phyloP scores from a whole-genome alignment of 164 flowering plant species.

The Liquidambar formosana region DNA sequence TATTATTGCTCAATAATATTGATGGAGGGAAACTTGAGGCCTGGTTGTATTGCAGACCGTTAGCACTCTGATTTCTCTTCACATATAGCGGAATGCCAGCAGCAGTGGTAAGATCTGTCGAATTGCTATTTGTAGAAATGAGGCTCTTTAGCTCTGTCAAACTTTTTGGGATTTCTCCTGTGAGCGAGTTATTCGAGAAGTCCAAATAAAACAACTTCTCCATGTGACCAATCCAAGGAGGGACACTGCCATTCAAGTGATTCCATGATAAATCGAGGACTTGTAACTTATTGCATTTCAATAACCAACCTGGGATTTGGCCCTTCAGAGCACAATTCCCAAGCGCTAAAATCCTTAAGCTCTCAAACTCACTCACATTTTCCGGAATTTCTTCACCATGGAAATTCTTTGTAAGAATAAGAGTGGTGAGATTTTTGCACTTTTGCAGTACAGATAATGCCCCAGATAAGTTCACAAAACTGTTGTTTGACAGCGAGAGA shows the following conservation, averaged over 20 bases:
- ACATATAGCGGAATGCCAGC: constrained; percentile 63
- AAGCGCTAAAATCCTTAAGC: constrained; percentile 47
- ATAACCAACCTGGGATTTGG: constrained; percentile 63
- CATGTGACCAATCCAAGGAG: constrained; percentile 72
- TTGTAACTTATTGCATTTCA: constrained; percentile 44
- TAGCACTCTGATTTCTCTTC: constrained; percentile 64
- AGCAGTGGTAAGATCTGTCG: constrained; percentile 23
- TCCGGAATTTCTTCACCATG: constrained; percentile 58
- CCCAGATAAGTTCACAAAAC: constrained; percentile 46
- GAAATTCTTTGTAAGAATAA: constrained; percentile 74
- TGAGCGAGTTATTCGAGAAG: constrained; percentile 74
- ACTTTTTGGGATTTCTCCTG: constrained; percentile 67
- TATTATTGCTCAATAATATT: constrained; percentile 58
- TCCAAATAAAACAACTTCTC: constrained; percentile 78
- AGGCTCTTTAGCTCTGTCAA: constrained; percentile 57
- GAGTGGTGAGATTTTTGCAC: constrained; percentile 69
- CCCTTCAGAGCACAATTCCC: constrained; percentile 72
- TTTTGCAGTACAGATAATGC: constrained; percentile 58
- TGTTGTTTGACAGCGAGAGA: constrained; percentile 80
- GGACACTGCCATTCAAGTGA: constrained; percentile 59
- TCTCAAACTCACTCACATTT: constrained; percentile 52
- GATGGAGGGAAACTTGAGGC: constrained; percentile 77
- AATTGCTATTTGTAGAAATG: constrained; percentile 27
- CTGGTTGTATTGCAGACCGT: constrained; percentile 75
- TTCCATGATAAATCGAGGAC: constrained; percentile 90